Evolutionary conservation across 2,329 filamentous ascomycete species (phyloP).

Genomic region (Phyllosticta ampelicida): DNA sequence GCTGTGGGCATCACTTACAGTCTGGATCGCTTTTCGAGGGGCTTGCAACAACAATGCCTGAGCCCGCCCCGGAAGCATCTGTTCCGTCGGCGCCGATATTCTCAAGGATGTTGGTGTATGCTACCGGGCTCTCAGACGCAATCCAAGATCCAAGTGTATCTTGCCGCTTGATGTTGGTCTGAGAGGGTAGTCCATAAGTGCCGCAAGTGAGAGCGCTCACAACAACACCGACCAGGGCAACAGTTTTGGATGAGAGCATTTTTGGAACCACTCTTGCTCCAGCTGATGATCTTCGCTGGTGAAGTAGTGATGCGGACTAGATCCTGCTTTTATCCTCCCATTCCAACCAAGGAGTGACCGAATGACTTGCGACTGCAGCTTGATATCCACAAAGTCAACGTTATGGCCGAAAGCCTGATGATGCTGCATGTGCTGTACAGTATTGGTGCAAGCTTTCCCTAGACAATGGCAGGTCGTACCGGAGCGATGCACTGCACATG

Average conservation of each 20-base stretch:
- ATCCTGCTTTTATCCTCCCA: not conserved
- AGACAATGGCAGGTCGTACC: not conserved
- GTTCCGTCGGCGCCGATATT: slow-evolving; percentile 8
- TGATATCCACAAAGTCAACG: not conserved
- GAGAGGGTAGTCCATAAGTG: not conserved
- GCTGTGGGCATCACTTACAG: slow-evolving; percentile 18
- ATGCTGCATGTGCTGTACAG: not conserved
- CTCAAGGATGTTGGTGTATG: slow-evolving; percentile 1
- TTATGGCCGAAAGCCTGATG: not conserved
- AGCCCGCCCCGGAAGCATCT: slow-evolving; percentile 16
- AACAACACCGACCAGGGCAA: slow-evolving; percentile 2
- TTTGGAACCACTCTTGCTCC: not conserved
- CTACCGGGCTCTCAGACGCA: slow-evolving; percentile 5
- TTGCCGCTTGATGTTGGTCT: not conserved
- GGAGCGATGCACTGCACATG: not conserved
- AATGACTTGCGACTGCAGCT: not conserved
- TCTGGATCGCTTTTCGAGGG: slow-evolving; percentile 32
- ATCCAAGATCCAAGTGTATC: slow-evolving; percentile 2
- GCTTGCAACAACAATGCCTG: slow-evolving; percentile 34
- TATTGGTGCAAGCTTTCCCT: not conserved
- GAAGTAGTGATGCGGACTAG: not conserved
- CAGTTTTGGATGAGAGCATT: not conserved
- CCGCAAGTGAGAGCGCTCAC: not conserved
- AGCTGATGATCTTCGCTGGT: not conserved
- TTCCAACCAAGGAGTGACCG: not conserved